A percentile compares a stretch with the other conserved stretches of the same genome.
Conservation (phyloP, 2,329 filamentous ascomycete species). For the Penicillium fuscoglaucum region DNA sequence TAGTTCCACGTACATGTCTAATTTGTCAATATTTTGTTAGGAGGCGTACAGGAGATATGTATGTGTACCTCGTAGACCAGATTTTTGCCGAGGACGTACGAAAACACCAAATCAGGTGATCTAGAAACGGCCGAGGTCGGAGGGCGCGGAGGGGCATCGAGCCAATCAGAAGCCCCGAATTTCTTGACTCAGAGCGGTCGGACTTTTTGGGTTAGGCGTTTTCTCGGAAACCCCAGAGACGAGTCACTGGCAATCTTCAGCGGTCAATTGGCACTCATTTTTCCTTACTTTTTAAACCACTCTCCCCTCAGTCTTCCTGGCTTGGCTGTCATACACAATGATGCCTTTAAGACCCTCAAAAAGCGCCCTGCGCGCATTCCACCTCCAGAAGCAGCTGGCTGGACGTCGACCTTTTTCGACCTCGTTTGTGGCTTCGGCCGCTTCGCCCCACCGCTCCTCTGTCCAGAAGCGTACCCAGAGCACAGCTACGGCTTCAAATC, state of each 20-base stretch:
- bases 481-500: conserved; percentile 51
- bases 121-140: conserved; percentile 32
- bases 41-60: background rate
- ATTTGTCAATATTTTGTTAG: background rate
- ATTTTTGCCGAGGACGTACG: conserved; percentile 8
- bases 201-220: conserved; percentile 24
- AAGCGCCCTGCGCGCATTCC: conserved; percentile 50
- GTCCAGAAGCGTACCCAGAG: conserved; percentile 49
- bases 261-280: conserved; percentile 27
- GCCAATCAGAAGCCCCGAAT: conserved; percentile 31
- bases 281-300: conserved; percentile 22
- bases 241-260: conserved; percentile 22
- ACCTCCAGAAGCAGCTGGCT: conserved; percentile 43
- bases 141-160: conserved; percentile 21
- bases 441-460: conserved; percentile 49
- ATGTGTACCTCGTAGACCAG: background rate
- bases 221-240: conserved; percentile 24
- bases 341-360: conserved; percentile 53
- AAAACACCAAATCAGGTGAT: conserved; percentile 20
- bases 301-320: conserved; percentile 28
- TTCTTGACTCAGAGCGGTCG: conserved; percentile 27
- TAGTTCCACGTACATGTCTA: background rate
- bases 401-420: conserved; percentile 46
- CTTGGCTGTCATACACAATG: conserved; percentile 46
- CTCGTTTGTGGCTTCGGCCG: conserved; percentile 45